Conservation (phyloP, 1,139 yeast species). For the Scheffersomyces parashehatae region DNA sequence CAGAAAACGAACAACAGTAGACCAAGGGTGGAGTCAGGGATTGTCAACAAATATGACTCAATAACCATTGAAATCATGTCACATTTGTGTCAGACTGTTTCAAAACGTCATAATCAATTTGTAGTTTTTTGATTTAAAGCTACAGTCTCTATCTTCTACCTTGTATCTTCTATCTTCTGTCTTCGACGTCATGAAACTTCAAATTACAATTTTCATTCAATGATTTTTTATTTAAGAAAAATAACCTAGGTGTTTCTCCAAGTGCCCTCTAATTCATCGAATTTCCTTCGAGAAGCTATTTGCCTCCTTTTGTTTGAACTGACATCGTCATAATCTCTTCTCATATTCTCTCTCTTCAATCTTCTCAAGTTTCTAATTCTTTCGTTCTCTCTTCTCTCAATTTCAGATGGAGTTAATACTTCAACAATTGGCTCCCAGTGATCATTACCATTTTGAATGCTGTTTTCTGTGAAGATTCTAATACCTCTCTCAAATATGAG, state of each 20-base stretch:
- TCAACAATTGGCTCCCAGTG: constrained; percentile 92
- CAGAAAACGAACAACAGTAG: no score
- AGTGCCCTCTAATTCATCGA: constrained; percentile 53
- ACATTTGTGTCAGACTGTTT: no score
- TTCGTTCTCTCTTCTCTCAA: constrained; percentile 92
- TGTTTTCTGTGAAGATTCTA: constrained; percentile 46
- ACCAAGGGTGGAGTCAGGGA: no score
- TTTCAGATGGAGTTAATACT: constrained; percentile 84
- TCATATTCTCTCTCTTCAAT: constrained; percentile 84
- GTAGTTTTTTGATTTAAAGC: no score
- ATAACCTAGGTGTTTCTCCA: constrained; percentile 17
- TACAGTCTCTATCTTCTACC: no score
- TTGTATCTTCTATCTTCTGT: no score
- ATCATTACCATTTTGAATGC: constrained; percentile 52
- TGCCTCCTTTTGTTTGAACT: constrained; percentile 34
- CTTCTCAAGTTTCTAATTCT: constrained; percentile 90
- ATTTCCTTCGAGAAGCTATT: constrained; percentile 46
- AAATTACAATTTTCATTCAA: no score
- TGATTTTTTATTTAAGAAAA: neutral
- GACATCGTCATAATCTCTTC: constrained; percentile 51
- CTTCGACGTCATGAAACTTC: no score
- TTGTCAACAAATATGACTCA: no score
- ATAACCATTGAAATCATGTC: no score
- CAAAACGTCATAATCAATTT: no score
- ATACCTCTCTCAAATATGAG: constrained; percentile 47